Base-by-base conservation (phyloP, 805 yeast genomes). In the Blastobotrys terrestris region DNA sequence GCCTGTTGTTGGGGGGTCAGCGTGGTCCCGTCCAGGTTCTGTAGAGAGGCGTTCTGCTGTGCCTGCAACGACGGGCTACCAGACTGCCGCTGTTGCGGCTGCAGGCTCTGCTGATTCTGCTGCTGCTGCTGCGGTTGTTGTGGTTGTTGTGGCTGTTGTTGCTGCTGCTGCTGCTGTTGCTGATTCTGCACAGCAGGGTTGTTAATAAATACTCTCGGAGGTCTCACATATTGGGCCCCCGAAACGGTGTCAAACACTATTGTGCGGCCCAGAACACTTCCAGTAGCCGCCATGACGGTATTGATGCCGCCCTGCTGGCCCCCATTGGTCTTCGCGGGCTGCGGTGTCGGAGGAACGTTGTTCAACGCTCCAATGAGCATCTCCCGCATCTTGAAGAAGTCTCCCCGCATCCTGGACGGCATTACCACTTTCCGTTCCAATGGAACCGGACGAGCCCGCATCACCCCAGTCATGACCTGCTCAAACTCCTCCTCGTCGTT, bases 401-500 rank as follows among this genome's bases (percentile, higher is more conserved):
- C 76, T 21, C 83, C 81, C 55, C 95, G 78, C 53, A 80, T 67
- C 51, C 85, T 74, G 0, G 84, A 77, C 3, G 97, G 91, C 60
- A 84, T 72, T 1, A 85, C 65, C n/a, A 83, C 83, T 51, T 81
- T 81, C 14, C 66, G 54, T 60, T 87, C 96, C 58, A 91, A 68
- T 1, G 97, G 97, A 58, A 84, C 74, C 1, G 96, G 91, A 53
- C 80, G 77, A 39, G 91, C 84, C 61, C 85, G 77, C 15, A 86
- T 77, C 11, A 90, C 88, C 18, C 97, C 97, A 55, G 84, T 85
- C 61, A 91, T 71, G 3, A 91, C 97, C 59, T 85, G 86, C 48
- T 87, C 89, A 1, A 96, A 85, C 64, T 91, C 97, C 65, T 90
- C 96, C 62, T 88, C 95, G 13, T 91, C 92, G 56, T 85, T 86